Percentiles rank a stretch among this genome's conserved stretches.
phyloP scores from a whole-genome alignment of 176 grass and related monocot species.

The Areca catechu region DNA sequence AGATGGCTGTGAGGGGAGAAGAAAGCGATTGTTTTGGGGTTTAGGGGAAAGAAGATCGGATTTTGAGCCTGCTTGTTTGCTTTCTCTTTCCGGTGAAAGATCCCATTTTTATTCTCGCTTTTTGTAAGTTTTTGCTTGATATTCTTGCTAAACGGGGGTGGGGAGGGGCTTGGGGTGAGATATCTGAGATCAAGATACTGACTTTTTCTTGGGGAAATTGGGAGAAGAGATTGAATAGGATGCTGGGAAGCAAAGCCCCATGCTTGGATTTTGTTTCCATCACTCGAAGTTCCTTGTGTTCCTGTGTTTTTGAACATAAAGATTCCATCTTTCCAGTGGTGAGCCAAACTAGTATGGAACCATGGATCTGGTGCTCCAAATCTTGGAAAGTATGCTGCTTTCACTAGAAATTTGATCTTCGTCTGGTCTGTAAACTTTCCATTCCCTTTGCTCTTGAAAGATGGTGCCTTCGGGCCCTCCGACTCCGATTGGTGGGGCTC shows the following conservation, averaged over 20 bases:
- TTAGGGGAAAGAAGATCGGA: conserved; percentile 5
- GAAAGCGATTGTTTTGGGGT: not conserved
- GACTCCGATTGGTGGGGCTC: conserved; percentile 63
- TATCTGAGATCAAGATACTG: conserved; percentile 15
- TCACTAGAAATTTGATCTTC: conserved; percentile 9
- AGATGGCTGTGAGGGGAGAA: conserved; percentile 21
- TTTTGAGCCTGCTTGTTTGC: conserved; percentile 19
- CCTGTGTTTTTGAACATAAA: not conserved
- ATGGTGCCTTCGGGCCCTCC: conserved; percentile 80
- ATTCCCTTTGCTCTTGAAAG: conserved; percentile 17
- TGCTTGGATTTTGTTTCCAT: not conserved
- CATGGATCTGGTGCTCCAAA: not conserved
- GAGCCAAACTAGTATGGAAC: no score
- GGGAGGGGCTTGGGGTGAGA: not conserved
- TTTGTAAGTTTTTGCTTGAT: not conserved
- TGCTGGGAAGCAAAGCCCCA: not conserved
- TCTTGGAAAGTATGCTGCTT: conserved; percentile 3
- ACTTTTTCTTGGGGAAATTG: conserved; percentile 16
- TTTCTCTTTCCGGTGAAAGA: conserved; percentile 21
- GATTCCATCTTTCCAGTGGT: not conserved
- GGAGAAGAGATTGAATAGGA: conserved; percentile 13
- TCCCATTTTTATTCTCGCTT: conserved; percentile 25
- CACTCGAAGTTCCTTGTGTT: conserved; percentile 5
- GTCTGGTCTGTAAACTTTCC: conserved; percentile 6
- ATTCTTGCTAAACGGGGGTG: no score